A percentile compares a stretch with the other conserved stretches of the same genome.
These are phyloP conservation scores for Coemansia sp. DNA, from an alignment of 192 early-diverging fungal species.

Conservation along the genomic window DNA sequence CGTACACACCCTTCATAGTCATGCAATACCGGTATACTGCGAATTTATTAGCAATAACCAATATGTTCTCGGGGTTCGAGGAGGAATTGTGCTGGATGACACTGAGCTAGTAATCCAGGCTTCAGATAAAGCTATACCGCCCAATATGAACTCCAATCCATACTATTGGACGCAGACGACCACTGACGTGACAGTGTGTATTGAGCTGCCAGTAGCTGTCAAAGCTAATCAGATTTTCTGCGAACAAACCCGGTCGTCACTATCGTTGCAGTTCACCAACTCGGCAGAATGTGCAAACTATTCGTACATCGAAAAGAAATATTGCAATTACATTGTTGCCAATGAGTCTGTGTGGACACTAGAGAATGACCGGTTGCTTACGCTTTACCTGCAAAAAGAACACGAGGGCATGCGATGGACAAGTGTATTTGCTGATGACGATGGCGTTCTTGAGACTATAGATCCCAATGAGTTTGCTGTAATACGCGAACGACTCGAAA, in stretches of 20 bases:
- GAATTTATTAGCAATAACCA: slow-evolving; percentile 14
- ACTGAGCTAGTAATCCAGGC: slow-evolving; percentile 26
- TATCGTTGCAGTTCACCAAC: slow-evolving; percentile 44
- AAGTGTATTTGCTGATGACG: slow-evolving; percentile 62
- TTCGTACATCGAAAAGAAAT: slow-evolving; percentile 11
- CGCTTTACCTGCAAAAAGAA: slow-evolving; percentile 63
- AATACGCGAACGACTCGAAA: slow-evolving; percentile 61
- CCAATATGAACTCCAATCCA: slow-evolving; percentile 12
- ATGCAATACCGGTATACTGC: slow-evolving; percentile 50
- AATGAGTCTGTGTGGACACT: slow-evolving; percentile 68
- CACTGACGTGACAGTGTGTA: slow-evolving; percentile 64
- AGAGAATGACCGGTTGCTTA: slow-evolving; percentile 61
- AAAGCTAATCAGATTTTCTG: slow-evolving; percentile 60
- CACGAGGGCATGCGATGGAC: slow-evolving; percentile 65
- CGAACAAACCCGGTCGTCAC: slow-evolving; percentile 54
- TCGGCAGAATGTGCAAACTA: slow-evolving; percentile 17
- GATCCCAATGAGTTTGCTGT: slow-evolving; percentile 60
- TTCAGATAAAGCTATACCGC: neutral
- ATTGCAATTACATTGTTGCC: slow-evolving; percentile 54
- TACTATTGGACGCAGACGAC: slow-evolving; percentile 73
- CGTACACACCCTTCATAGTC: slow-evolving; percentile 34
- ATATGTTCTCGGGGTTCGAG: slow-evolving; percentile 37
- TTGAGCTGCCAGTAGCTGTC: slow-evolving; percentile 57
- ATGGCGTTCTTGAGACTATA: slow-evolving; percentile 63
- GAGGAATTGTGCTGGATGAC: slow-evolving; percentile 40